Percentiles rank a stretch among this genome's conserved stretches.
Evolutionary conservation across 1,284 basidiomycete genomes (phyloP).

Genomic region (Melampsora occidentalis): DNA sequence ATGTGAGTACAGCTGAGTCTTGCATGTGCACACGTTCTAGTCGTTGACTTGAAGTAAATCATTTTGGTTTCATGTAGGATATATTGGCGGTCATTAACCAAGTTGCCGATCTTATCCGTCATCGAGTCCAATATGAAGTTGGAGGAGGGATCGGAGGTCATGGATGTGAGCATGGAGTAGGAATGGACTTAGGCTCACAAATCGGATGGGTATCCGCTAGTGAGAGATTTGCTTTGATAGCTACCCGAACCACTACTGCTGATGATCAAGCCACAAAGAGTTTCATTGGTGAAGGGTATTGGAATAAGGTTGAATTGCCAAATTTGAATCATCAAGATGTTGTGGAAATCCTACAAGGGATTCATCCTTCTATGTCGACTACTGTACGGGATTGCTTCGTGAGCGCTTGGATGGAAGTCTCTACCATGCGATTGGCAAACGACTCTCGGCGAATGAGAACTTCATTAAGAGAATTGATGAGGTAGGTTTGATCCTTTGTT

Average conservation of each 20-base stretch:
- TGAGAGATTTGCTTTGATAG: slow-evolving; percentile 55
- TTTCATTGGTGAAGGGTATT: slow-evolving; percentile 60
- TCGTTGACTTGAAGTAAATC: background rate
- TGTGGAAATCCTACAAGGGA: slow-evolving; percentile 45
- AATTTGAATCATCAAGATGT: slow-evolving; percentile 49
- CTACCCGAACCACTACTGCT: slow-evolving; percentile 51
- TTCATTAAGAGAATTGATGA: slow-evolving; percentile 28
- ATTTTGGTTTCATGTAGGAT: slow-evolving; percentile 20
- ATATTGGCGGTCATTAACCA: slow-evolving; percentile 41
- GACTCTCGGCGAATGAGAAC: slow-evolving; percentile 10
- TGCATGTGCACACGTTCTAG: background rate
- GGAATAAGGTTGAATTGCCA: slow-evolving; percentile 49
- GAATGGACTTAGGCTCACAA: slow-evolving; percentile 55
- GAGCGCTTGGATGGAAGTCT: slow-evolving; percentile 25
- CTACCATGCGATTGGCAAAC: slow-evolving; percentile 2
- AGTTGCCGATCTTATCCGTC: slow-evolving; percentile 38
- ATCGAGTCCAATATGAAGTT: slow-evolving; percentile 38
- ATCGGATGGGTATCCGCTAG: slow-evolving; percentile 53
- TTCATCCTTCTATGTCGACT: slow-evolving; percentile 13
- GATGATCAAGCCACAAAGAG: slow-evolving; percentile 8
- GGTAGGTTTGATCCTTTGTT: slow-evolving; percentile 11
- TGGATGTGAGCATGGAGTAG: slow-evolving; percentile 68
- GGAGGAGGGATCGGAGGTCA: slow-evolving; percentile 50
- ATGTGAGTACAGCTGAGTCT: slow-evolving; percentile 59
- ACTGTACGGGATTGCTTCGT: slow-evolving; percentile 23